Conservation (phyloP, 129 eudicot genomes). For the Centella asiatica region DNA sequence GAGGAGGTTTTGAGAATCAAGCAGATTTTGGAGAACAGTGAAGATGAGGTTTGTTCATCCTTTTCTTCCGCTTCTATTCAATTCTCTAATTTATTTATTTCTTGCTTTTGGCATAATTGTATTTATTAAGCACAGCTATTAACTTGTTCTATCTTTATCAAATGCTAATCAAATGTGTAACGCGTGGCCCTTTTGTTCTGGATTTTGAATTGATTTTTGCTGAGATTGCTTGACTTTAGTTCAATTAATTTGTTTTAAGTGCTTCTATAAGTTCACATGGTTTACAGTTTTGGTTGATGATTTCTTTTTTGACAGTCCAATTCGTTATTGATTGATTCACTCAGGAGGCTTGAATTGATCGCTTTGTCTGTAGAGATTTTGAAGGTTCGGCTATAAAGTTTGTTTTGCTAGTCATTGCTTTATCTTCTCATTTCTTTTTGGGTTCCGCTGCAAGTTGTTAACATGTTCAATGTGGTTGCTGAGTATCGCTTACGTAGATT, state of each 20-base stretch:
- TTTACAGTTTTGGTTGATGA: constrained; percentile 7
- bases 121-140: neutral
- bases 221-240: neutral
- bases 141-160: neutral
- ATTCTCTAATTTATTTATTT: neutral
- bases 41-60: constrained; percentile 55
- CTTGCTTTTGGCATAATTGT: neutral
- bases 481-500: neutral
- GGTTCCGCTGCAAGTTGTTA: neutral
- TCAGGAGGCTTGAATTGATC: constrained; percentile 79
- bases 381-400: constrained; percentile 42
- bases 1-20: constrained; percentile 76
- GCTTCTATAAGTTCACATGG: neutral
- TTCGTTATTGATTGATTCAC: constrained; percentile 41
- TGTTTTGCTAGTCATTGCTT: neutral
- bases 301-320: constrained; percentile 37
- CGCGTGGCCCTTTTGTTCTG: neutral
- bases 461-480: neutral
- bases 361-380: constrained; percentile 55
- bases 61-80: neutral
- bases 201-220: neutral
- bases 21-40: constrained; percentile 43
- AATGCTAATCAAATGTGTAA: neutral
- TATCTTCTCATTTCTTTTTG: neutral
- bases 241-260: neutral